Conservation (phyloP, 2,329 filamentous ascomycete species). For the Eurotiales sp. region DNA sequence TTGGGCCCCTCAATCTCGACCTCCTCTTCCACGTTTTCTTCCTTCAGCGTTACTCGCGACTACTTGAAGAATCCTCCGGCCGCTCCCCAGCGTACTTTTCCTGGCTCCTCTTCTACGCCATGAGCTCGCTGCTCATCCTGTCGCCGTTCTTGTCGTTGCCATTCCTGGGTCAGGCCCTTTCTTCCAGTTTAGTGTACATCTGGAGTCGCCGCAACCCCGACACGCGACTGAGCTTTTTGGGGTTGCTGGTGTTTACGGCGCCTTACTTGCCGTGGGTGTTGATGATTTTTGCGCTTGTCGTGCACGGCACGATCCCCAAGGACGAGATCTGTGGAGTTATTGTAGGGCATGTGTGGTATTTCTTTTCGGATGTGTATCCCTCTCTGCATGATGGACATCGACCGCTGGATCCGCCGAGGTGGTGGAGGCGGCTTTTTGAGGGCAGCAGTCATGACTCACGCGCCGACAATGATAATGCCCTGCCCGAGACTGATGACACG, state of each 20-base stretch:
- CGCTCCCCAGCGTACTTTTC: constrained; percentile 89
- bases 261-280: constrained; percentile 95
- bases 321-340: constrained; percentile 95
- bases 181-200: constrained; percentile 92
- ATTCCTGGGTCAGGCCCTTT: constrained; percentile 90
- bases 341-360: constrained; percentile 96
- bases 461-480: constrained; percentile 11
- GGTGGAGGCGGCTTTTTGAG: constrained; percentile 86
- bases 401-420: constrained; percentile 82
- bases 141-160: constrained; percentile 87
- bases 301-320: constrained; percentile 85
- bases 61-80: constrained; percentile 92
- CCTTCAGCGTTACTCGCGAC: constrained; percentile 89
- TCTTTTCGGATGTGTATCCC: constrained; percentile 95
- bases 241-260: constrained; percentile 84
- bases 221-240: constrained; percentile 82
- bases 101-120: constrained; percentile 87
- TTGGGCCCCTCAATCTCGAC: constrained; percentile 89
- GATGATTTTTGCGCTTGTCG: constrained; percentile 85
- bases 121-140: constrained; percentile 70
- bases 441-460: constrained; percentile 17
- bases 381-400: constrained; percentile 79
- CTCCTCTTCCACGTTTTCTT: constrained; percentile 98
- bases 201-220: constrained; percentile 96
- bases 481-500: constrained; percentile 21